phyloP scores from a whole-genome alignment of 1,284 basidiomycete species.

The Naganishia sp. region DNA sequence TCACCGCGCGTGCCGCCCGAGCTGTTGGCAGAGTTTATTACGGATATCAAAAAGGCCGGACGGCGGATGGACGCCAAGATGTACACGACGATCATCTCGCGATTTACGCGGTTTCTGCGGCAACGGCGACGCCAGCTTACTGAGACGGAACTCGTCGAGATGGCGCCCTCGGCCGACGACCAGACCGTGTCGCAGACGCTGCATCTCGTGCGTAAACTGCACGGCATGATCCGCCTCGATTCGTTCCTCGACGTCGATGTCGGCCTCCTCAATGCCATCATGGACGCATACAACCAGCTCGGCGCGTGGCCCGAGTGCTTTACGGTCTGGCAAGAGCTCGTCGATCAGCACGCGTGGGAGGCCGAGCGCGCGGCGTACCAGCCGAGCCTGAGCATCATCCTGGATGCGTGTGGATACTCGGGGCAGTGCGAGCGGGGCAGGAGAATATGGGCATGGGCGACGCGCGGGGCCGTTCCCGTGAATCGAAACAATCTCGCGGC shows the following conservation, averaged over 20 bases:
- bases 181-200: conserved; percentile 37
- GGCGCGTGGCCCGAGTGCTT: conserved; percentile 70
- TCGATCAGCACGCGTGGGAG: conserved; percentile 57
- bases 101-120: conserved; percentile 30
- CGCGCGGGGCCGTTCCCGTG: conserved; percentile 58
- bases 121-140: conserved; percentile 16
- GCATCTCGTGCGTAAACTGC: conserved; percentile 64
- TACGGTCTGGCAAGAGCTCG: conserved; percentile 76
- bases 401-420: conserved; percentile 77
- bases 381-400: conserved; percentile 72
- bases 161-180: conserved; percentile 31
- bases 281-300: conserved; percentile 82
- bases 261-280: conserved; percentile 78
- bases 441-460: conserved; percentile 61
- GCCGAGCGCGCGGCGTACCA: conserved; percentile 59
- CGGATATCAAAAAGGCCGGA: conserved; percentile 75
- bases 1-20: conserved; percentile 60
- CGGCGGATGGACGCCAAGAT: conserved; percentile 63
- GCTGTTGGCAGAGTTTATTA: conserved; percentile 74
- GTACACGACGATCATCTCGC: conserved; percentile 68
- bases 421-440: conserved; percentile 59
- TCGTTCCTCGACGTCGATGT: conserved; percentile 71
- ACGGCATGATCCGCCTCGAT: conserved; percentile 77
- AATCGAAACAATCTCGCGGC: conserved; percentile 67
- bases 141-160: conserved; percentile 14